phyloP scores from a whole-genome alignment of 73 alveolate genomes.

The Uronychia binucleata region DNA sequence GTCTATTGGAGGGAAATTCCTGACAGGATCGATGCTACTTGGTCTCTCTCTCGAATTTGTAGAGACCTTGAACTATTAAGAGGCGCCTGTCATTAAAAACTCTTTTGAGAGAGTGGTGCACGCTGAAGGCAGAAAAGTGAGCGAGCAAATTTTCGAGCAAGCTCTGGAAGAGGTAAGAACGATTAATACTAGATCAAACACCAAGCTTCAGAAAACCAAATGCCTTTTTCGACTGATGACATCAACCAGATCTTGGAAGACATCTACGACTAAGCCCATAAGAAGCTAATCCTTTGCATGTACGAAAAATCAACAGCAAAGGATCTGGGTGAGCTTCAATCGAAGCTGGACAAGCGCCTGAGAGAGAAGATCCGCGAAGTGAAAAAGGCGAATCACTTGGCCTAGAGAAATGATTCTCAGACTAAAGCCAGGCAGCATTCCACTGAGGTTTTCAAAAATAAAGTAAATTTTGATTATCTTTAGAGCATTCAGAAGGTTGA shows the following conservation, averaged over 20 bases:
- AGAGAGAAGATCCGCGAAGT: not conserved
- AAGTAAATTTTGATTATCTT: too few species aligned
- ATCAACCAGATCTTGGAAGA: constrained; percentile 11
- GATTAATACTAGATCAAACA: not conserved
- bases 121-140: constrained; percentile 43
- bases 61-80: constrained; percentile 85
- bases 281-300: constrained; percentile 15
- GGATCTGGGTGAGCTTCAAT: constrained; percentile 17
- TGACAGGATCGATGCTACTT: constrained; percentile 87
- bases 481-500: not conserved
- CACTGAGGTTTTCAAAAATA: not conserved
- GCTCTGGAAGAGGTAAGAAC: constrained; percentile 1
- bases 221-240: constrained; percentile 45
- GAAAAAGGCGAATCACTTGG: constrained; percentile 1
- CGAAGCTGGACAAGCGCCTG: constrained; percentile 22
- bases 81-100: constrained; percentile 73
- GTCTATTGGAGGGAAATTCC: constrained; percentile 66
- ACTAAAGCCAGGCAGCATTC: not conserved
- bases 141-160: constrained; percentile 44
- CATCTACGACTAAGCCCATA: constrained; percentile 8
- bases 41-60: constrained; percentile 86
- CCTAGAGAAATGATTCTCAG: not conserved
- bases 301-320: constrained; percentile 25
- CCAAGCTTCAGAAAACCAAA: constrained; percentile 1
- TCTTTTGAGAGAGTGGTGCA: constrained; percentile 52